Percentiles rank a stretch among this genome's conserved stretches.
These are phyloP conservation scores for Coriolopsis trogii DNA, from an alignment of 1,284 basidiomycete species.

Conservation along the genomic window DNA sequence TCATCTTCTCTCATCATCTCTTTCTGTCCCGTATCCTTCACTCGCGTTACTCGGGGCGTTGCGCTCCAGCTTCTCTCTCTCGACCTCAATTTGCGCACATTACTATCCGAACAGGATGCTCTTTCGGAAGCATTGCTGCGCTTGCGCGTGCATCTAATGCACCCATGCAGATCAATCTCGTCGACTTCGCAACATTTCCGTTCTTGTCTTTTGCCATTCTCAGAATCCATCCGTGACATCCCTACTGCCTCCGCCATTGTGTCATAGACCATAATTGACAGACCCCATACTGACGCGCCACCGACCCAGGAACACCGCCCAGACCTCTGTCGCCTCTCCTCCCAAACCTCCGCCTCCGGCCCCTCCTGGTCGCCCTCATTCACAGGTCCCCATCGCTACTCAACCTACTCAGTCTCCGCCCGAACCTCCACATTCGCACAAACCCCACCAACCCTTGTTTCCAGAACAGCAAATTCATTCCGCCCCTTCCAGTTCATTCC, in stretches of 20 bases:
- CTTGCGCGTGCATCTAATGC: no score
- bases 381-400: conserved; percentile 4
- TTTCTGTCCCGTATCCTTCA: background rate
- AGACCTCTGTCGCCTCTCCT: conserved; percentile 1
- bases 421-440: conserved; percentile 10
- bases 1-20: background rate
- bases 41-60: no score
- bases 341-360: conserved; percentile 5
- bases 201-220: no score
- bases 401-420: conserved; percentile 5
- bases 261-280: background rate
- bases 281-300: background rate
- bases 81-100: no score
- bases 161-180: no score
- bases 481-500: conserved; percentile 12
- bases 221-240: no score
- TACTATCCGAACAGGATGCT: no score
- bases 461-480: conserved; percentile 12
- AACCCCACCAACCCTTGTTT: conserved; percentile 17
- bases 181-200: no score
- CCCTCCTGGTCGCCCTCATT: conserved; percentile 2
- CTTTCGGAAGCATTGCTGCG: no score
- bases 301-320: conserved; percentile 9
- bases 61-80: background rate
- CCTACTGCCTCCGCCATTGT: background rate